Percentiles rank a stretch among this genome's conserved stretches.
These are phyloP conservation scores for Spizellomyces punctatus DNA, from an alignment of 192 early-diverging fungal species.

Conservation along the genomic window DNA sequence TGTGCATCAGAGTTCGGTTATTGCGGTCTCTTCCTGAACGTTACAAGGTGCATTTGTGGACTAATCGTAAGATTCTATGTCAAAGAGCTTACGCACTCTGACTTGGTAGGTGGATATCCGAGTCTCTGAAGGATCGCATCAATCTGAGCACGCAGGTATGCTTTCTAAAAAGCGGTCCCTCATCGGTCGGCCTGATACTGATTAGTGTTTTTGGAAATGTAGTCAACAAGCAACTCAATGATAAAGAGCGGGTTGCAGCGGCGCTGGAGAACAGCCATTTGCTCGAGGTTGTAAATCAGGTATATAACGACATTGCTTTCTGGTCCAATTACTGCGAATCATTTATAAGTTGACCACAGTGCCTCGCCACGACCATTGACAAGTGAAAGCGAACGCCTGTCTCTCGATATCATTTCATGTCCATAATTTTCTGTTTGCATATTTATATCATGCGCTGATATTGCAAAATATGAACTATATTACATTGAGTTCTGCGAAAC, in stretches of 20 bases:
- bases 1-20: conserved; percentile 93
- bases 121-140: conserved; percentile 92
- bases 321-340: conserved; percentile 28
- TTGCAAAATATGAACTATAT: no score
- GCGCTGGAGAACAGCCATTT: conserved; percentile 94
- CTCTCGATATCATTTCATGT: not conserved
- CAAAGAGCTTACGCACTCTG: not conserved
- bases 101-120: conserved; percentile 74
- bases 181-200: not conserved
- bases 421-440: no score
- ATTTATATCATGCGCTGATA: no score
- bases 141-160: conserved; percentile 77
- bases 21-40: conserved; percentile 83
- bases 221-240: conserved; percentile 98
- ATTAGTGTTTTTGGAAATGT: not conserved
- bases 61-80: not conserved
- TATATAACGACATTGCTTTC: conserved; percentile 11
- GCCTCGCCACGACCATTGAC: conserved; percentile 31
- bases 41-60: conserved; percentile 70
- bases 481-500: no score
- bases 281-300: conserved; percentile 93
- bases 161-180: not conserved
- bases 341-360: conserved; percentile 18
- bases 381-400: not conserved
- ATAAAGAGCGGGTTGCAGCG: conserved; percentile 98